Evolutionary conservation across 129 eudicot genomes (phyloP), one percentile per base, ranked within the genome.

Genomic region (Calendula officinalis): DNA sequence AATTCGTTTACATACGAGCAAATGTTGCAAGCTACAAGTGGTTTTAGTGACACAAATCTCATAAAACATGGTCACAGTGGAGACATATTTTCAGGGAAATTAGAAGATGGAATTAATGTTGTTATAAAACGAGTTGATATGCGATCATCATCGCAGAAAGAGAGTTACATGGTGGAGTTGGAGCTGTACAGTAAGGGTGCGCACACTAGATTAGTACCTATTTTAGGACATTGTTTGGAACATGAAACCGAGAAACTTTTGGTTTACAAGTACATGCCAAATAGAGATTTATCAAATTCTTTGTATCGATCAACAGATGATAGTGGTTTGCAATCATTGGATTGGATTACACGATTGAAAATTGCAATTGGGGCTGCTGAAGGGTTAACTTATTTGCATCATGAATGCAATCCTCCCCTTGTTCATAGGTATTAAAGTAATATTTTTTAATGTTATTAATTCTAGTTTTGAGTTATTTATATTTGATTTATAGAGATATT

Each of bases 401-500:
- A 85, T 10, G 94, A 85, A 59, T 85, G 94, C 62, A 66, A 51
- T 43, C 94, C 94, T 61, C 94, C 94, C n/a, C 54, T 85, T 49
- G 94, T 82, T 27, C 94, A 85, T 60, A 74, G 94, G 94, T 85
- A 85, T 51, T 44, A 3, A 17, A 41, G 0, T 15, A 42, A 12
- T 37, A 16, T 33, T 40, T 40, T 40, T 38, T 7, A 59, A 2
- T 10, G 15, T 56, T 56, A 22, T 12, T 9, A 34, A 44, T 51
- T 34, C 40, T 60, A 22, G 30, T 22, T 22, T 22, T 22, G 30
- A 22, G 2, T 0, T 22, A 22, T 22, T 22, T 22, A 22, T 22
- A 22, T 22, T 2, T 22, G 30, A 22, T 60, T 35, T 62, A 49
- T 42, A 84, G 91, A 58, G 83, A 84, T 64, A 41, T 84, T 46